A percentile compares a stretch with the other conserved stretches of the same genome.
Evolutionary conservation across 176 grass and related monocot genomes (phyloP).

Genomic region (Oryza meyeriana): DNA sequence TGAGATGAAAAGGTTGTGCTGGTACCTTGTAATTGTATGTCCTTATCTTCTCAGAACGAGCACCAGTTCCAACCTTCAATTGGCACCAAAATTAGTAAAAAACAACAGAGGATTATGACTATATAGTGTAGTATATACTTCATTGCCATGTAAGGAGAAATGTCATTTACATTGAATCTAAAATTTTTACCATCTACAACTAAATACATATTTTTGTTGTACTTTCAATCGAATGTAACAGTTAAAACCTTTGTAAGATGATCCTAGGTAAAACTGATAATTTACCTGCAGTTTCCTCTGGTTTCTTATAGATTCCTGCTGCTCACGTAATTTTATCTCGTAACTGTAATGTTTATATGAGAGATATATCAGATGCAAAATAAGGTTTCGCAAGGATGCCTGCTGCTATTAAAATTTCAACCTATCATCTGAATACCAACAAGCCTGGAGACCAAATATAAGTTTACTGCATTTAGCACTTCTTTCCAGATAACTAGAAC

Average conservation of each 20-base stretch:
- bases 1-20: not conserved
- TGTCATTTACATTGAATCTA: not conserved
- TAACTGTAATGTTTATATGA: constrained; percentile 56
- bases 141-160: not conserved
- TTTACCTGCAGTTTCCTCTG: constrained; percentile 89
- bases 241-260: not conserved
- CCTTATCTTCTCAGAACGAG: constrained; percentile 90
- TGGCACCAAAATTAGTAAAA: constrained; percentile 13
- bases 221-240: not conserved
- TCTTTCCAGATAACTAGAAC: not conserved
- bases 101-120: not conserved
- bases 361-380: constrained; percentile 32
- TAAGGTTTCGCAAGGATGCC: constrained; percentile 6
- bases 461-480: not conserved
- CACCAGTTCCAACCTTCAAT: constrained; percentile 90
- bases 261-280: constrained; percentile 11
- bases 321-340: constrained; percentile 91
- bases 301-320: constrained; percentile 83
- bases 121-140: not conserved
- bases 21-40: constrained; percentile 97
- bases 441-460: not conserved
- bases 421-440: constrained; percentile 13
- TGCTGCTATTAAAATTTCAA: not conserved
- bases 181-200: constrained; percentile 10
- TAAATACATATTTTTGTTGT: not conserved